Evolutionary conservation across 2,329 filamentous ascomycete species (phyloP).

Genomic region (Nothopassalora personata): DNA sequence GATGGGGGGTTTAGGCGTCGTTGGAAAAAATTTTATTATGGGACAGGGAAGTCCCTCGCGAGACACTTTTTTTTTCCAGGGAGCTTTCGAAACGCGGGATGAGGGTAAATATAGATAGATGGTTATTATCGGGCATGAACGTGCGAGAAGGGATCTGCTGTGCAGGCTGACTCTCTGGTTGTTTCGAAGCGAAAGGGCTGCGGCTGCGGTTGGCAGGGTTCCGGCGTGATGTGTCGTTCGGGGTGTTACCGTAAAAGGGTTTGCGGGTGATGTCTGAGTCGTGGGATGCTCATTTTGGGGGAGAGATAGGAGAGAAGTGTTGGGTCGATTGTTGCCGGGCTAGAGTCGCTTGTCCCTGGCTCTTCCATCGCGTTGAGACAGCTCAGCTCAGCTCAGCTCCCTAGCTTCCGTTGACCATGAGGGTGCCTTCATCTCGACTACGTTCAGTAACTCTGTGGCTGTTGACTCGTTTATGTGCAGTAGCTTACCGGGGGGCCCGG

Average conservation of each 20-base stretch:
- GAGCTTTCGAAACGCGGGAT: too few species aligned
- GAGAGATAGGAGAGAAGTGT: too few species aligned
- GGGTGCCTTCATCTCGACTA: background rate
- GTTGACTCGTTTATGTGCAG: background rate
- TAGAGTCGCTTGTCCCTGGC: too few species aligned
- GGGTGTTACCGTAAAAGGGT: background rate
- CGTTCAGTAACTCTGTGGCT: background rate
- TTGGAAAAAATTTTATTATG: too few species aligned
- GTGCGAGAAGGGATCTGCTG: background rate
- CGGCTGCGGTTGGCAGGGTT: constrained; percentile 50
- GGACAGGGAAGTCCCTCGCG: too few species aligned
- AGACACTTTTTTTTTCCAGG: too few species aligned
- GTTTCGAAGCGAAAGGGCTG: constrained; percentile 57
- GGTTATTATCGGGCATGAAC: background rate
- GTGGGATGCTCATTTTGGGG: too few species aligned
- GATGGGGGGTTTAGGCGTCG: too few species aligned
- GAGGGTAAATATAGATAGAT: too few species aligned
- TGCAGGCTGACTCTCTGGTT: constrained; percentile 39
- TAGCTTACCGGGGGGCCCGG: background rate
- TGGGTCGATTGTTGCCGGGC: too few species aligned
- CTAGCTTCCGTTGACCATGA: background rate
- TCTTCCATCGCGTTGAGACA: too few species aligned
- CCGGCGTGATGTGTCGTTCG: background rate
- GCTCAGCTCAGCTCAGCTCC: background rate
- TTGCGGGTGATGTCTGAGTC: too few species aligned